These are phyloP conservation scores for Jatropha multifida DNA, from an alignment of 441 rosid genomes.

Conservation along the genomic window DNA sequence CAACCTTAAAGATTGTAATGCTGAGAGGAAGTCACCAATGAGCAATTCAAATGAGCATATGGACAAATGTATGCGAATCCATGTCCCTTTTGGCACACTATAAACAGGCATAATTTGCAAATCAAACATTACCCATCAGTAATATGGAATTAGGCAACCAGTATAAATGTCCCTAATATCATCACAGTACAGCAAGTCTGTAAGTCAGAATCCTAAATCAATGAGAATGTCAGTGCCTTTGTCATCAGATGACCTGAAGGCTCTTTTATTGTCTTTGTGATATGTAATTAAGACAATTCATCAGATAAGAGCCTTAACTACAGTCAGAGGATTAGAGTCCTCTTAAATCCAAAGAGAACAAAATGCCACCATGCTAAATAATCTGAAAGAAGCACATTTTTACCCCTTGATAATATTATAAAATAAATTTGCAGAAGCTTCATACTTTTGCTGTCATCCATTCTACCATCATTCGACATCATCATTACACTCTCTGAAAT, in stretches of 20 bases:
- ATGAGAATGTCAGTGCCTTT: background rate
- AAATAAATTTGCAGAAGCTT: background rate
- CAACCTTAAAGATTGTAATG: background rate
- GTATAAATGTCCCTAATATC: background rate
- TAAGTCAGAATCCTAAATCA: slow-evolving; percentile 2
- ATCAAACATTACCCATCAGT: background rate
- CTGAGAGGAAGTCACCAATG: background rate
- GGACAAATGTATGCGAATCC: background rate
- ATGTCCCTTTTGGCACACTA: background rate
- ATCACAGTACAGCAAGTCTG: background rate
- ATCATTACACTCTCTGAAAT: background rate
- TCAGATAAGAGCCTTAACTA: background rate
- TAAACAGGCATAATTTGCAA: background rate
- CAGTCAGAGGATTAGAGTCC: background rate
- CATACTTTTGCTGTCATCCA: background rate
- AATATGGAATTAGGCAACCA: background rate
- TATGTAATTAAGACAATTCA: background rate
- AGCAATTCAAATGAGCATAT: background rate
- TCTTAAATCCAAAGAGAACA: background rate
- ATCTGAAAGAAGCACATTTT: background rate
- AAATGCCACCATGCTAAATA: background rate
- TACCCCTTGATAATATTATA: background rate
- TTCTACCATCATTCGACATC: background rate
- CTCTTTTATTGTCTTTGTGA: background rate
- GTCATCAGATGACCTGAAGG: background rate